Base-by-base conservation (phyloP, 2,329 filamentous ascomycete species). In the Fusarium albidum region DNA sequence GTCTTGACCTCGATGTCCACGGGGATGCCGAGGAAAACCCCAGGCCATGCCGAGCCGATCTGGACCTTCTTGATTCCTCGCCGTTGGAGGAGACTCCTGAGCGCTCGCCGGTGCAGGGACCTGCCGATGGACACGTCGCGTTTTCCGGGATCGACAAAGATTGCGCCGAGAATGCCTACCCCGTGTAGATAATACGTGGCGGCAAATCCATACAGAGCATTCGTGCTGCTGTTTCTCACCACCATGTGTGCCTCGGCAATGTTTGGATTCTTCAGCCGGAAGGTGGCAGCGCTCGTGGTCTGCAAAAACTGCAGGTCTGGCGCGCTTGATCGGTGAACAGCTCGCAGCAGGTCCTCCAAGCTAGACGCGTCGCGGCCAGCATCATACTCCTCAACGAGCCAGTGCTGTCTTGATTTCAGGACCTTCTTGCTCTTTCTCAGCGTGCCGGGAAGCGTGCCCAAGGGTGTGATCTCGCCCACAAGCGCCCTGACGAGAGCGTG, bases 321-420 rank as follows among this genome's bases (percentile, higher is more conserved):
- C 1, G 84, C 81, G 44, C 83, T 85, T 15, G 83, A 83, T 53
- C 90, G 87, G 38, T 89, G 85, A 3, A 94, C 80, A 4, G 85
- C 80, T 49, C 84, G 83, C 40, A 96, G 80, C 9, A 98, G 79
- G n/a, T 84, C 86, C 53, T 94, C 86, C 6, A 98, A 78, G 0
- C 87, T 90, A 40, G 82, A 77, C 3, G 82, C 79, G 68, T 98
- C 94, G 49, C 93, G 82, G 32, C 91, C 86, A 52, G 88, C 86
- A 65, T 93, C 90, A 76, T 92, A 98, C 38, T 84, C 86, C 68
- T 97, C 94, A 0, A 97, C 93, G 2, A 98, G 84, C 94, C 94
- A 98, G 65, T 96, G 91, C 68, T 96, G 92, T 55, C 91, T 86
- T n/a, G 92, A 92, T 65, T 96, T 94, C 53, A 91, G 85, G 0